Percentiles rank a stretch among this genome's conserved stretches.
These are phyloP conservation scores for Pseudopyrenochaeta lycopersici DNA, from an alignment of 2,329 filamentous ascomycete species.

Conservation along the genomic window DNA sequence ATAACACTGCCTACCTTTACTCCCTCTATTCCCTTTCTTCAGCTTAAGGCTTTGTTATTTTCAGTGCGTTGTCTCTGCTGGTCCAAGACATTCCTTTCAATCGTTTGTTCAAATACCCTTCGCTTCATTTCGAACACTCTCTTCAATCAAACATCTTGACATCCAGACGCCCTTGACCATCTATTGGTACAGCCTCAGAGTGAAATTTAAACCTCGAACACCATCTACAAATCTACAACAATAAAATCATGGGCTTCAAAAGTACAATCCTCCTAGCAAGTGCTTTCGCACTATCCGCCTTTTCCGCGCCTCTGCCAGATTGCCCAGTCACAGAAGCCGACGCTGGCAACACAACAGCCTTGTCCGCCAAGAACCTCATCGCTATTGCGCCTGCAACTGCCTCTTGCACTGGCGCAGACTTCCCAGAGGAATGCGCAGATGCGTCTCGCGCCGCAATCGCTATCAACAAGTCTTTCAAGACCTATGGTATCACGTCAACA, in stretches of 20 bases:
- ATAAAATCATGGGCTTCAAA: slow-evolving; percentile 37
- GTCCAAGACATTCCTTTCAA: slow-evolving; percentile 17
- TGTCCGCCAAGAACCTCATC: slow-evolving; percentile 51
- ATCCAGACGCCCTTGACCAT: not conserved
- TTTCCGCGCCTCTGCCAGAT: slow-evolving; percentile 28
- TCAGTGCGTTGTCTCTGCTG: slow-evolving; percentile 19
- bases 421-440: slow-evolving; percentile 65
- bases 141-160: not conserved
- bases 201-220: not conserved
- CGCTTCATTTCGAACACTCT: not conserved
- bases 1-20: slow-evolving; percentile 22
- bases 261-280: slow-evolving; percentile 28
- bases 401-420: slow-evolving; percentile 59
- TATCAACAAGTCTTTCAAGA: slow-evolving; percentile 65
- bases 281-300: slow-evolving; percentile 51
- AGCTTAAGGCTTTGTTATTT: slow-evolving; percentile 9
- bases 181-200: not conserved
- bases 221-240: slow-evolving; percentile 1
- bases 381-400: slow-evolving; percentile 66
- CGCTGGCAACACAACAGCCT: not conserved
- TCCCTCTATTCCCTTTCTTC: slow-evolving; percentile 10
- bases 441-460: slow-evolving; percentile 67
- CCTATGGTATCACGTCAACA: slow-evolving; percentile 64
- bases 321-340: slow-evolving; percentile 6
- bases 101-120: slow-evolving; percentile 12